Percentiles rank a stretch among this genome's conserved stretches.
Evolutionary conservation across 2,329 filamentous ascomycete species (phyloP).

Genomic region (Colletotrichum sp.): DNA sequence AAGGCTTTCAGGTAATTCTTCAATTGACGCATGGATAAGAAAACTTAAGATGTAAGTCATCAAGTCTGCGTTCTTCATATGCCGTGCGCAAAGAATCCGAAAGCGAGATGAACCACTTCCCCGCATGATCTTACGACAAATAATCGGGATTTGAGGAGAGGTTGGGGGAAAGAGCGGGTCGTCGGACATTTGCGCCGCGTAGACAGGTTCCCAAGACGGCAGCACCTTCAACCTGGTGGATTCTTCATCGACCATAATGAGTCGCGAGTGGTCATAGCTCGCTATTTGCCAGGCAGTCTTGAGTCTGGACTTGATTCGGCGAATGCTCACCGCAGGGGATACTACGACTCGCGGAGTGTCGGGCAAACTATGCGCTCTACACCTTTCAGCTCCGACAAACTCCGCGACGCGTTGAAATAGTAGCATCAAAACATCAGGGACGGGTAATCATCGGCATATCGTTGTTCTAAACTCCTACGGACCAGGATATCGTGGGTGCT

Average conservation of each 20-base stretch:
- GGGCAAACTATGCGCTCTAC: not conserved
- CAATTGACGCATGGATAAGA: not conserved
- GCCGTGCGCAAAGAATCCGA: not conserved
- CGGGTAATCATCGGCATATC: not conserved
- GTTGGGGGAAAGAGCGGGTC: not conserved
- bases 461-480: fast-evolving
- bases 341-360: not conserved
- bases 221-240: not conserved
- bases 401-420: not conserved
- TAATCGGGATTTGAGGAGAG: not conserved
- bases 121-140: not conserved
- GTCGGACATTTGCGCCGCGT: not conserved
- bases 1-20: fast-evolving
- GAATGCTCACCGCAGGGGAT: not conserved
- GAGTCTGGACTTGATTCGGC: not conserved
- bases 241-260: not conserved
- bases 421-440: fast-evolving
- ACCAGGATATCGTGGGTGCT: not conserved
- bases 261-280: not conserved
- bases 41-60: fast-evolving
- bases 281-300: not conserved
- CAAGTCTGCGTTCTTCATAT: not conserved
- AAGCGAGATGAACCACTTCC: not conserved
- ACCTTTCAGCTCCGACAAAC: not conserved
- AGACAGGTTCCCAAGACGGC: not conserved